These are phyloP conservation scores for Spirogloea muscicola DNA, from an alignment of 139 green algal species.

Conservation along the genomic window DNA sequence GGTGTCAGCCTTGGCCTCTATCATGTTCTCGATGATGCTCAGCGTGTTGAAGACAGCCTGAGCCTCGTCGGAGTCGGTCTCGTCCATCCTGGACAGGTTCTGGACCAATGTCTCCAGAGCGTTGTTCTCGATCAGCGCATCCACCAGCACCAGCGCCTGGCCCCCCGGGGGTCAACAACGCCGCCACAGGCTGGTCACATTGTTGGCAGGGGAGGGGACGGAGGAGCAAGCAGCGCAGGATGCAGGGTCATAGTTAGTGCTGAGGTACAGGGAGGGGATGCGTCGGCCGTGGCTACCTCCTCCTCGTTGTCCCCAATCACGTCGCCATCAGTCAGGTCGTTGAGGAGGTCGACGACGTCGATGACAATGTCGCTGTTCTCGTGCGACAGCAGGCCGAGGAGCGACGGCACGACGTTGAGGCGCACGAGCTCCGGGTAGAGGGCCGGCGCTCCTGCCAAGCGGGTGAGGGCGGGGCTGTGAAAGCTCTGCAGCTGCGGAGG, in stretches of 20 bases:
- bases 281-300: too few species aligned
- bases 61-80: constrained; percentile 68
- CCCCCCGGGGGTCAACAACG: too few species aligned
- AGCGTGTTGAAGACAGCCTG: constrained; percentile 71
- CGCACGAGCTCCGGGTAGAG: constrained; percentile 83
- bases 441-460: constrained; percentile 53
- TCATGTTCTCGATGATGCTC: constrained; percentile 76
- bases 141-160: constrained; percentile 64
- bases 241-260: background rate
- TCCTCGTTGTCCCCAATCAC: constrained; percentile 61
- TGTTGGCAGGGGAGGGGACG: constrained; percentile 17
- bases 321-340: constrained; percentile 85
- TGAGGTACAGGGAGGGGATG: background rate
- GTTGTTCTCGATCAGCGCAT: constrained; percentile 65
- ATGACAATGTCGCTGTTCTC: constrained; percentile 84
- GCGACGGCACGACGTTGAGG: constrained; percentile 56
- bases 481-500: background rate
- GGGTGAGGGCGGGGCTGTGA: background rate
- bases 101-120: constrained; percentile 65
- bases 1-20: constrained; percentile 68
- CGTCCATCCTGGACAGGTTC: constrained; percentile 49
- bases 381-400: constrained; percentile 80
- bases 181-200: constrained; percentile 66
- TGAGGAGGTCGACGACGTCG: constrained; percentile 59
- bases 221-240: background rate